Evolutionary conservation across 805 yeast genomes (phyloP).

Genomic region (Metschnikowia noctiluminum): DNA sequence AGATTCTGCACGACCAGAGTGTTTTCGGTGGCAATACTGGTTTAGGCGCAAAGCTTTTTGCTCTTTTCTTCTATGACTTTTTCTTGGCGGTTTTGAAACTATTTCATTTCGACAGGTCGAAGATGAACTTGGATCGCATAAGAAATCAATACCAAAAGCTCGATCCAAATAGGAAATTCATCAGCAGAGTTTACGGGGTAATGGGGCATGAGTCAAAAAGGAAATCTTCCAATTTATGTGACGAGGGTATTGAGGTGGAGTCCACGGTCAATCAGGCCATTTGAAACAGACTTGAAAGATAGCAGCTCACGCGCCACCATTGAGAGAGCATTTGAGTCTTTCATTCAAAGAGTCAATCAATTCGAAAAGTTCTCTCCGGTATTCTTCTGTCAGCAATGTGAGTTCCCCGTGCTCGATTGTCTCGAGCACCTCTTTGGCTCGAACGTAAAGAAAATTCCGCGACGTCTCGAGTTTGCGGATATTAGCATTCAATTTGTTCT

Average conservation of each 20-base stretch:
- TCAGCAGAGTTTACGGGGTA: conserved; percentile 34
- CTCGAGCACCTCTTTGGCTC: conserved; percentile 2
- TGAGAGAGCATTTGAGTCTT: background rate
- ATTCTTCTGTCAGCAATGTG: background rate
- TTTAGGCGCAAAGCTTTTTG: conserved; percentile 20
- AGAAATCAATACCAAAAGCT: conserved; percentile 36
- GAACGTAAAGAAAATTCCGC: background rate
- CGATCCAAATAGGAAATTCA: conserved; percentile 39
- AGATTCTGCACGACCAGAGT: conserved; percentile 9
- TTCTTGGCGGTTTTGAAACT: conserved; percentile 30
- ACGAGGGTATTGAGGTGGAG: background rate
- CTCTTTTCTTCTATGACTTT: conserved; percentile 34
- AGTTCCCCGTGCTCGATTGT: background rate
- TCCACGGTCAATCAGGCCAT: background rate
- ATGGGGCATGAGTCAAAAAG: conserved; percentile 19
- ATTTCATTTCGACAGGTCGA: conserved; percentile 37
- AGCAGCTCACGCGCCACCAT: background rate
- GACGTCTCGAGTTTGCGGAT: background rate
- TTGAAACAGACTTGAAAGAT: background rate
- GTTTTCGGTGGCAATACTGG: background rate
- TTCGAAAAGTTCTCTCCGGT: conserved; percentile 1
- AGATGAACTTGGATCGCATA: conserved; percentile 43
- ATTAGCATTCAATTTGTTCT: conserved; percentile 1
- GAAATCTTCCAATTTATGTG: conserved; percentile 7
- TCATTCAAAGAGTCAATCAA: conserved; percentile 3